phyloP scores from a whole-genome alignment of 805 yeast genomes.

The Yarrowia porcina region DNA sequence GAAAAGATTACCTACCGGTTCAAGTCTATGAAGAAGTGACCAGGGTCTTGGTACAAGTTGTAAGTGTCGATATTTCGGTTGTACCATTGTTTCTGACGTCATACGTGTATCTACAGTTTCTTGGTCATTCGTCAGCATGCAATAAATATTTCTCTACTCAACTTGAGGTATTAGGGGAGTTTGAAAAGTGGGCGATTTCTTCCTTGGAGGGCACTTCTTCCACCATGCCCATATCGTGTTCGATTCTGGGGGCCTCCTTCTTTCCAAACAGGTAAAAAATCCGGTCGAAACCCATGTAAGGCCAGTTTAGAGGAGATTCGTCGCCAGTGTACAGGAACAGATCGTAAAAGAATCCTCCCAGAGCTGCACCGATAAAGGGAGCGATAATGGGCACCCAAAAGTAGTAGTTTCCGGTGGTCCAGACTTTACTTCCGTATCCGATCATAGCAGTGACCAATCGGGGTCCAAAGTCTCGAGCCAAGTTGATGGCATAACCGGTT shows the following conservation, averaged over 20 bases:
- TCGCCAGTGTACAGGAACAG: constrained; percentile 50
- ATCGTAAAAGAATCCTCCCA: constrained; percentile 54
- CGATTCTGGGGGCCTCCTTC: constrained; percentile 16
- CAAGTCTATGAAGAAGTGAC: no score
- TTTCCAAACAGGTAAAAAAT: neutral
- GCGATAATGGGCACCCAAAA: constrained; percentile 54
- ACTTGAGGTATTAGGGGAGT: neutral
- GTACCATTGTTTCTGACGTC: no score
- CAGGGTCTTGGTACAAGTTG: no score
- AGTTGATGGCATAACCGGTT: constrained; percentile 55
- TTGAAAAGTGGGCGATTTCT: constrained; percentile 17
- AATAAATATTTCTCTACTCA: constrained; percentile 15
- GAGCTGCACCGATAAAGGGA: constrained; percentile 48
- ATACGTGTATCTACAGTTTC: no score
- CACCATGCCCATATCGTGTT: constrained; percentile 23
- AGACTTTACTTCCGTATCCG: constrained; percentile 46
- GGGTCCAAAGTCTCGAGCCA: constrained; percentile 57
- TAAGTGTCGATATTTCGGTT: no score
- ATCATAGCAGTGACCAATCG: constrained; percentile 48
- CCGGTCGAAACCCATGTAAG: constrained; percentile 37
- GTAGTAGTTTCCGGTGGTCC: constrained; percentile 44
- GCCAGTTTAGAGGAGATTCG: constrained; percentile 52
- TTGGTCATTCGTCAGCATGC: neutral
- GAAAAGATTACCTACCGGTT: no score
- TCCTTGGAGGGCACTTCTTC: constrained; percentile 9